A percentile compares a stretch with the other conserved stretches of the same genome.
Conservation (phyloP, 1,139 yeast genomes). For the Magnusiomyces magnusii region DNA sequence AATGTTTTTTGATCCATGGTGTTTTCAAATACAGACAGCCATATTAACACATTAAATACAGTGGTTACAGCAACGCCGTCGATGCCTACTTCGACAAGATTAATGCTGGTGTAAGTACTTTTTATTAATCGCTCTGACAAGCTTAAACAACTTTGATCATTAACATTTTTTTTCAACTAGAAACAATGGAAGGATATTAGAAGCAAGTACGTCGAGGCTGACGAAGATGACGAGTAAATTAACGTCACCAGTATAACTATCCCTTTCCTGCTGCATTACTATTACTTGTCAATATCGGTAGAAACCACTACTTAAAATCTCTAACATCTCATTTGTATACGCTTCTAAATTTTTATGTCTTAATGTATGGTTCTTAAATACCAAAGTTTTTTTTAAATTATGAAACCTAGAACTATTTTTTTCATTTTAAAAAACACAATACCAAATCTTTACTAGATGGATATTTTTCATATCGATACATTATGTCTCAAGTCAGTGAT, state of each 20-base stretch:
- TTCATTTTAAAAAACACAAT: background rate
- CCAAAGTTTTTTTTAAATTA: background rate
- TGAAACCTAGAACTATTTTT: no score
- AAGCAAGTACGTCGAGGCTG: slow-evolving; percentile 41
- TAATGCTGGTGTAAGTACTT: slow-evolving; percentile 60
- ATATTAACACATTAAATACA: slow-evolving; percentile 13
- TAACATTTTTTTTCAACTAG: no score
- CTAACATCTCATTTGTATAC: background rate
- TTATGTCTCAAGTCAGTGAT: no score
- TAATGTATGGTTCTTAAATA: background rate
- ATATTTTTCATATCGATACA: background rate
- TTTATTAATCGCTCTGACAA: background rate
- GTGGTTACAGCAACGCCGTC: slow-evolving; percentile 67
- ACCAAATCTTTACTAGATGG: background rate
- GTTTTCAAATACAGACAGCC: background rate
- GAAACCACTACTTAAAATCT: background rate
- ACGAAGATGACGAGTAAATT: slow-evolving; percentile 30
- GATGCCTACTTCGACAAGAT: slow-evolving; percentile 79
- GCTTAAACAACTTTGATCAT: no score
- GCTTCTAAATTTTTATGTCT: background rate
- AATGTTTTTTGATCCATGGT: background rate
- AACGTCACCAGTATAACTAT: background rate
- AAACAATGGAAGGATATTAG: slow-evolving; percentile 97
- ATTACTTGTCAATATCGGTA: background rate
- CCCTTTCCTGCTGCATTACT: background rate